phyloP scores from a whole-genome alignment of 108 stramenopile species.

The Mayamaea pseudoterrestris region DNA sequence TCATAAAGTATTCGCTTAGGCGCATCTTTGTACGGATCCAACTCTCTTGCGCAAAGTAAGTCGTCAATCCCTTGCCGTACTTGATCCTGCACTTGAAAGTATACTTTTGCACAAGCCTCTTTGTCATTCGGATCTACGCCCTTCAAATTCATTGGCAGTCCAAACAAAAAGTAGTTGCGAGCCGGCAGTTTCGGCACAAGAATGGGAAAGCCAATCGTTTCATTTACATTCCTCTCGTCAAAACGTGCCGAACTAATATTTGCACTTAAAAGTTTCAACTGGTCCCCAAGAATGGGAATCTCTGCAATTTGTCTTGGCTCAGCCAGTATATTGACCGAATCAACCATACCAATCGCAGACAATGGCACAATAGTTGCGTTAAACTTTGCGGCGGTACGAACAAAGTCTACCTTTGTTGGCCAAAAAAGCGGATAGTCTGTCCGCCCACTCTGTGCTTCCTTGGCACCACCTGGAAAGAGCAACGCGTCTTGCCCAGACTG shows the following conservation, averaged over 20 bases:
- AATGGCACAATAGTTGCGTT: constrained; percentile 89
- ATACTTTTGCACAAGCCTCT: constrained; percentile 43
- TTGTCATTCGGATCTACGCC: constrained; percentile 47
- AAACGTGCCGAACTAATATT: constrained; percentile 49
- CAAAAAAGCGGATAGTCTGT: constrained; percentile 86
- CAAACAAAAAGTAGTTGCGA: constrained; percentile 82
- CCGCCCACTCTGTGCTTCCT: constrained; percentile 75
- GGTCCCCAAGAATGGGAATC: constrained; percentile 65
- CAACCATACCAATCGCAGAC: constrained; percentile 83
- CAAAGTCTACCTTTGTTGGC: constrained; percentile 89
- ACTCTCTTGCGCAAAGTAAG: constrained; percentile 50
- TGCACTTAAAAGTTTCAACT: constrained; percentile 22
- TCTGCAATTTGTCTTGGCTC: constrained; percentile 50
- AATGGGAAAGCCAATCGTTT: constrained; percentile 56
- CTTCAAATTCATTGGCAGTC: constrained; percentile 44
- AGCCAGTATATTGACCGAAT: constrained; percentile 48
- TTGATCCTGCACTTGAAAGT: constrained; percentile 42
- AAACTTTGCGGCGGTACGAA: constrained; percentile 79
- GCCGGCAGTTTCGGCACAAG: constrained; percentile 57
- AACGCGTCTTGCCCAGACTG: constrained; percentile 69
- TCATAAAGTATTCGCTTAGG: constrained; percentile 26
- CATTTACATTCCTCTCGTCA: constrained; percentile 12
- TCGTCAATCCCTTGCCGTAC: constrained; percentile 59
- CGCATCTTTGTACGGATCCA: constrained; percentile 40
- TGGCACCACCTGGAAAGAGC: constrained; percentile 88